Evolutionary conservation across 768 basidiomycete species (phyloP), one percentile per base, ranked within the genome.

Genomic region (Coprinopsis cinerea): DNA sequence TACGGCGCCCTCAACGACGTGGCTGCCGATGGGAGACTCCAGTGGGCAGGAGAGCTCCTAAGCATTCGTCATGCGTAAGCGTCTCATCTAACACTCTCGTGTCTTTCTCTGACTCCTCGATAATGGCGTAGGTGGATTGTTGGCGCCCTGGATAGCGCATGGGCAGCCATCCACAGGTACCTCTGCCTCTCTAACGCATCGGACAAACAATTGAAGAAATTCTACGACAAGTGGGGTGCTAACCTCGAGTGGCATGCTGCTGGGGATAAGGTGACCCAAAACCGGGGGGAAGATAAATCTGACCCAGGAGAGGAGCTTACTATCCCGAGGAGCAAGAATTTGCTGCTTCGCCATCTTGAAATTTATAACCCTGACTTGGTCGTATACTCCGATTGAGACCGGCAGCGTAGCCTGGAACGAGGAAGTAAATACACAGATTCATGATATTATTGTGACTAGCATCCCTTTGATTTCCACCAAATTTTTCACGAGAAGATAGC

Each of bases 11-110:
- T 63, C 26, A 57, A 58, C 24, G 44, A 39, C 18, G 56, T 60
- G 6, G 61, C 53, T 5, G 55, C 56, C 5, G 50, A 55, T 14
- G 42, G 48, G 14, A 58, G 48, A 17, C 47, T 71, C 34, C 64
- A 67, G 53, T 67, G 70, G 42, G 69, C 70, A 17, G 70, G 70
- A 6, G 70, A 70, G 30, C 68, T 67, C 10, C 60, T 62, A 14
- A 65, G 62, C 39, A 57, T 61, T 14, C 66, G 64, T 30, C 68
- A 70, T 40, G 67, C 54, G 47, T 48, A 48, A 48, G 47, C n/a
- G 13, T 13, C 18, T 18, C 36, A 27, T 17, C 10, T 28, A 11
- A 6, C 7, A 27, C 15, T 14, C 24, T 13, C 5, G 3, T 37
- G 23, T 11, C 6, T 39, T 6, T 25, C 6, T 6, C 17, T 4